Evolutionary conservation across 768 basidiomycete species (phyloP).

Genomic region (Ephemerocybe angulata): DNA sequence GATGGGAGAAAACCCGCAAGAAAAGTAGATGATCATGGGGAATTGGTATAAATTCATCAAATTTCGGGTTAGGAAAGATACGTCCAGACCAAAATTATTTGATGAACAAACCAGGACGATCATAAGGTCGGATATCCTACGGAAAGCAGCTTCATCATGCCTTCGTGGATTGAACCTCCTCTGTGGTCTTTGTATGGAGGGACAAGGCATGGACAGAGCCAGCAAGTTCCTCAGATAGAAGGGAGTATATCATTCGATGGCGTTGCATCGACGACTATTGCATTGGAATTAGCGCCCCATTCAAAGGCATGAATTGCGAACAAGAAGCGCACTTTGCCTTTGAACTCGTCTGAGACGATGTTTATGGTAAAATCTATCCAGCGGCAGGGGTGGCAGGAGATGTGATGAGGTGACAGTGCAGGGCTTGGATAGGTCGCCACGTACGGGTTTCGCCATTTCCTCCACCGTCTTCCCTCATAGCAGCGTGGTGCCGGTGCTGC

Average conservation of each 20-base stretch:
- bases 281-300: conserved; percentile 8
- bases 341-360: conserved; percentile 68
- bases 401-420: conserved; percentile 12
- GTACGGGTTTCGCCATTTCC: conserved; percentile 79
- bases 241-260: conserved; percentile 74
- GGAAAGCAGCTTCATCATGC: neutral
- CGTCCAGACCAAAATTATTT: conserved; percentile 7
- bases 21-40: neutral
- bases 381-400: neutral
- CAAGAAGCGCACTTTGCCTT: conserved; percentile 56
- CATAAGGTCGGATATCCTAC: neutral
- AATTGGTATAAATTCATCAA: conserved; percentile 5
- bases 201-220: conserved; percentile 76
- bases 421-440: conserved; percentile 25
- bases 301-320: neutral
- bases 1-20: conserved; percentile 4
- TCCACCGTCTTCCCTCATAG: conserved; percentile 70
- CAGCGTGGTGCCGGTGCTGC: conserved; percentile 79
- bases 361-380: conserved; percentile 70
- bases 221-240: conserved; percentile 66
- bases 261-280: conserved; percentile 70
- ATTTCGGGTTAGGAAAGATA: conserved; percentile 1
- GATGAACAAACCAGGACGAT: neutral
- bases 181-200: conserved; percentile 66
- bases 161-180: conserved; percentile 33